A percentile compares a stretch with the other conserved stretches of the same genome.
Evolutionary conservation across 768 basidiomycete species (phyloP).

Genomic region (Tricholoma furcatifolium): DNA sequence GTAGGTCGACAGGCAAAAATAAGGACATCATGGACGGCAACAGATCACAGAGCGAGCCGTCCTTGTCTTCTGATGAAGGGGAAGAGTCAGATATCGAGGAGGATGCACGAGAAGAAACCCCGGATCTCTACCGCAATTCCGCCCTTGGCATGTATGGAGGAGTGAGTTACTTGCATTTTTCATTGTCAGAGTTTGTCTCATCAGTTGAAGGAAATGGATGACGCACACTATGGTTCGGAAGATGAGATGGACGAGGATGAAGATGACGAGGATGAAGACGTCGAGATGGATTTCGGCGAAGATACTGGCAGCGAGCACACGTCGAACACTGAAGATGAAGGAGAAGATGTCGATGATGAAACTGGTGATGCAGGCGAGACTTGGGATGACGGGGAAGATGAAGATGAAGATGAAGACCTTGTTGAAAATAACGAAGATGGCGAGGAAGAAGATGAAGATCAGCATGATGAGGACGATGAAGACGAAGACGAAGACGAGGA

Average conservation of each 20-base stretch:
- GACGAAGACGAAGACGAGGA: conserved; percentile 52
- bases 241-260: conserved; percentile 82
- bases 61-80: conserved; percentile 52
- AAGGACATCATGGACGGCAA: conserved; percentile 55
- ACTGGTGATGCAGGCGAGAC: conserved; percentile 55
- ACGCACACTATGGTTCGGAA: conserved; percentile 62
- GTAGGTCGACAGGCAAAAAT: conserved; percentile 64
- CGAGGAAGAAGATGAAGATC: conserved; percentile 43
- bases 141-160: conserved; percentile 95
- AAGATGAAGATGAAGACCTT: conserved; percentile 68
- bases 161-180: conserved; percentile 44
- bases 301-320: conserved; percentile 83
- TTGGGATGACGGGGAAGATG: conserved; percentile 71
- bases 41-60: conserved; percentile 47
- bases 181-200: conserved; percentile 6
- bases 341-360: conserved; percentile 62
- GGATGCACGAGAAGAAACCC: conserved; percentile 72
- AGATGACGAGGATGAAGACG: conserved; percentile 80
- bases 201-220: conserved; percentile 76
- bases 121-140: conserved; percentile 94
- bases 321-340: conserved; percentile 71
- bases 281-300: conserved; percentile 86
- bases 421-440: conserved; percentile 51
- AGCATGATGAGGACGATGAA: conserved; percentile 33
- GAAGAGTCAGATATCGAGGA: conserved; percentile 61